Evolutionary conservation across 2,329 filamentous ascomycete genomes (phyloP), one percentile per base, ranked within the genome.

Genomic region (Pseudocercospora fijiensis): DNA sequence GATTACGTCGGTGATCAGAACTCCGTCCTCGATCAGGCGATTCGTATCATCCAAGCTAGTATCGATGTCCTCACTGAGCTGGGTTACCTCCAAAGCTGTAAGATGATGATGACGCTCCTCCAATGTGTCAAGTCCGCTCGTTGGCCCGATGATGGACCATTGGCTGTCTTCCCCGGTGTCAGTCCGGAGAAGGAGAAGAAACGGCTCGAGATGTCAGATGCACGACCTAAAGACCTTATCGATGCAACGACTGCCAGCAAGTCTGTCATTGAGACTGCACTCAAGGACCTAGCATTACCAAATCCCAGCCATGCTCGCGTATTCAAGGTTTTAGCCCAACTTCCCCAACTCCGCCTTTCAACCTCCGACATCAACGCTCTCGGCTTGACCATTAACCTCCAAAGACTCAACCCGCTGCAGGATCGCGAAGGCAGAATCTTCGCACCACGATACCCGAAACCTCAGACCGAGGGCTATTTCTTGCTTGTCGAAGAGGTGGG

Each of bases 1-100:
- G 95, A 99, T 83, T 99, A 99, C 74, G 92, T 99, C 2, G 95
- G 95, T 71, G 95, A 99, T 77, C 91, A 96, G 78, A 89, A 84
- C 61, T 86, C 83, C 59, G 95, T 99, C 2, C 84, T 99, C 0
- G 95, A 99, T 76, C 95, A 99, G 76, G 91, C 92, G 5, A 95
- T 99, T 64, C 95, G 95, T 85, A 95, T 99, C 76, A 88, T 97
- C 33, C 95, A 99, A 77, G 96, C 95, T 0, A 90, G 89, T 5
- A 94, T 99, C 72, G 96, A 99, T 75, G 90, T 97, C 9, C 84
- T 98, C 63, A 91, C 94, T 0, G 96, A 99, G 76, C 79, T 96
- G n/a, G 91, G 91, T 10, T 88, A 90, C 73, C 80, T 92, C 4
- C 89, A 89, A 20, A 92, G 89, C 62, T 92, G 89, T 68, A 82